phyloP scores from a whole-genome alignment of 768 basidiomycete species.

The Tricholoma flavovirens region DNA sequence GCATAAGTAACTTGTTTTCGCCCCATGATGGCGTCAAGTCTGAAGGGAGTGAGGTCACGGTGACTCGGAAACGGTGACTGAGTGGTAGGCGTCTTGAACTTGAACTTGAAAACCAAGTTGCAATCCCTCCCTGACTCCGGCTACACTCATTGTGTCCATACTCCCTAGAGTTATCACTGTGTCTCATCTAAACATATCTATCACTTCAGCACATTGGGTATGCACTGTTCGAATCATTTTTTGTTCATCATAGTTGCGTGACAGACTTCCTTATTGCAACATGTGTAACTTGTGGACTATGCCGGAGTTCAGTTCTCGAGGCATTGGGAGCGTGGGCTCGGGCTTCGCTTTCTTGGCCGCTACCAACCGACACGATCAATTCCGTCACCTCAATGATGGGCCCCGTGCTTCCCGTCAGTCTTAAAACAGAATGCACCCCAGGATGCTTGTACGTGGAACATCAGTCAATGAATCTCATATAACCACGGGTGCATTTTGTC shows the following conservation, averaged over 20 bases:
- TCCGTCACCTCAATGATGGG: not conserved
- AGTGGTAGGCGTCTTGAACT: too few species aligned
- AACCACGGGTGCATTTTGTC: not conserved
- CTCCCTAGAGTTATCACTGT: too few species aligned
- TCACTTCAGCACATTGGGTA: too few species aligned
- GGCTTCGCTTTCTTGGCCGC: not conserved
- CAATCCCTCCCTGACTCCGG: too few species aligned
- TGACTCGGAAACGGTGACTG: too few species aligned
- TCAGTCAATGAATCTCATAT: not conserved
- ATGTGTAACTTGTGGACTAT: too few species aligned
- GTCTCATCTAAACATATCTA: too few species aligned
- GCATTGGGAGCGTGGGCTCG: not conserved
- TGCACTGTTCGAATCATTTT: too few species aligned
- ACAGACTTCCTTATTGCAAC: too few species aligned
- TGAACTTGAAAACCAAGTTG: too few species aligned
- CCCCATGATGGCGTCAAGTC: constrained; percentile 9
- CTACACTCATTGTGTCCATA: too few species aligned
- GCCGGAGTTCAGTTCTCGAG: not conserved
- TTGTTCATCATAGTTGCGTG: too few species aligned
- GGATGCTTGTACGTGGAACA: not conserved
- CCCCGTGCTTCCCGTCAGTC: not conserved
- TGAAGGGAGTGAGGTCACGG: not conserved
- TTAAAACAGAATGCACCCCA: not conserved
- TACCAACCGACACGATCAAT: not conserved
- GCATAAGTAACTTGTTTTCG: constrained; percentile 18